A percentile compares a stretch with the other conserved stretches of the same genome.
phyloP scores from a whole-genome alignment of 1,139 yeast genomes.

The Wickerhamiella infanticola region DNA sequence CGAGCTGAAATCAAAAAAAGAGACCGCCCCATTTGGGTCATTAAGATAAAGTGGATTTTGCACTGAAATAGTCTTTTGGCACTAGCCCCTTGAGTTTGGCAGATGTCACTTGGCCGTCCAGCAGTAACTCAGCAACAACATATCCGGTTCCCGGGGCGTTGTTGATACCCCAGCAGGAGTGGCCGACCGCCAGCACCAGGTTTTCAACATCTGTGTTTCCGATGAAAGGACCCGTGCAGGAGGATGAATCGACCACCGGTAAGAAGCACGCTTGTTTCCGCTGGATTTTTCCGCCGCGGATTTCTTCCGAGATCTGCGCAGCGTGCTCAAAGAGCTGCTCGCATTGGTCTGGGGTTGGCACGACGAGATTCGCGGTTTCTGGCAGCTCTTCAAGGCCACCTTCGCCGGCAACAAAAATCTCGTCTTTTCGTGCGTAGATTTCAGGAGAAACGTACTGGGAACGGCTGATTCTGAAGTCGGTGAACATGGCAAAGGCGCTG shows the following conservation, averaged over 20 bases:
- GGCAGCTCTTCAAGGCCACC: constrained; percentile 91
- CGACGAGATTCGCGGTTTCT: constrained; percentile 86
- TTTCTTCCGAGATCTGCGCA: constrained; percentile 55
- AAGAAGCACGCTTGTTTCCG: constrained; percentile 90
- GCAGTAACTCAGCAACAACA: constrained; percentile 68
- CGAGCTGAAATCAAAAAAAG: no score
- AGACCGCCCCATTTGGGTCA: neutral
- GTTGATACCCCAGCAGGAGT: constrained; percentile 97
- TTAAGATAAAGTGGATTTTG: constrained; percentile 5
- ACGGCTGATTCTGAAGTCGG: constrained; percentile 61
- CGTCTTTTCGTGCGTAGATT: constrained; percentile 87
- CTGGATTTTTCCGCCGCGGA: constrained; percentile 60
- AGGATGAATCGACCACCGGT: constrained; percentile 86
- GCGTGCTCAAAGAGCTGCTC: constrained; percentile 76
- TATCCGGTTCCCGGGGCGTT: constrained; percentile 96
- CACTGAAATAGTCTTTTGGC: constrained; percentile 67
- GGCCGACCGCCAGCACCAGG: constrained; percentile 76
- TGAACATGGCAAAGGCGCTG: constrained; percentile 85
- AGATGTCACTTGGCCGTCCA: constrained; percentile 69
- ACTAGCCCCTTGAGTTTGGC: constrained; percentile 72
- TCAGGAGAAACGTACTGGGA: constrained; percentile 65
- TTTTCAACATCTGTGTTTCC: constrained; percentile 83
- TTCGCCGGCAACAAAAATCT: constrained; percentile 94
- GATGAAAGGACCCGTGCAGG: constrained; percentile 81
- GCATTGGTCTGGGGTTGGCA: constrained; percentile 74